Evolutionary conservation across 495 filamentous ascomycete species (phyloP).

Genomic region (Aspergillus sclerotioniger): DNA sequence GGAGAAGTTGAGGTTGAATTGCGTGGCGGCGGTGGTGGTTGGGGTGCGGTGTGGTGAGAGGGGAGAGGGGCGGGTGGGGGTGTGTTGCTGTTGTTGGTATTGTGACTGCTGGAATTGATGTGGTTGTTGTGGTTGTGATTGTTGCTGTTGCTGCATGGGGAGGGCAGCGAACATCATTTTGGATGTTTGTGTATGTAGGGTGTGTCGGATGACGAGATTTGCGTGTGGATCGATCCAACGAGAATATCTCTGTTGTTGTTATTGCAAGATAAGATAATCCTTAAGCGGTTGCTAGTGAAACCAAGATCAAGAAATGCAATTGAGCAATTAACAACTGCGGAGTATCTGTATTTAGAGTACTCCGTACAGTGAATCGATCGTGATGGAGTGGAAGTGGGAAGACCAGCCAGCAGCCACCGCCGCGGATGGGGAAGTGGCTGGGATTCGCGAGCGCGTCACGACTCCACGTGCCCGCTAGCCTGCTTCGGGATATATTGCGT

Average conservation of each 20-base stretch:
- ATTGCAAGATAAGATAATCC: no score
- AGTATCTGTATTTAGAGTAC: not conserved
- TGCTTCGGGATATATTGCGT: slow-evolving; percentile 19
- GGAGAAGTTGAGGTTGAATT: slow-evolving; percentile 13
- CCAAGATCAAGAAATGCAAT: not conserved
- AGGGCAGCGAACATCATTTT: slow-evolving; percentile 31
- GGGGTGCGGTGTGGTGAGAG: slow-evolving; percentile 36
- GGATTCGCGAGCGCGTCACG: slow-evolving; percentile 17
- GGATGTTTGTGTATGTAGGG: not conserved
- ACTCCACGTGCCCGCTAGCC: slow-evolving; percentile 17
- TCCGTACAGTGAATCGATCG: not conserved
- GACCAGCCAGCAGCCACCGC: slow-evolving; percentile 4
- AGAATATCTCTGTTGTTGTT: not conserved
- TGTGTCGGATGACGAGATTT: not conserved
- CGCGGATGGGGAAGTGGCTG: not conserved
- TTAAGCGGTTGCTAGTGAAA: no score
- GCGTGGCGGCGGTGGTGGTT: slow-evolving; percentile 5
- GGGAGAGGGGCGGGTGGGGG: slow-evolving; percentile 53
- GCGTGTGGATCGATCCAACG: not conserved
- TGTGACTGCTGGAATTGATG: not conserved
- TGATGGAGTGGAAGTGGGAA: not conserved
- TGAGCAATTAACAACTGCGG: not conserved
- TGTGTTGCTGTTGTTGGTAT: not conserved
- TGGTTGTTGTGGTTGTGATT: not conserved
- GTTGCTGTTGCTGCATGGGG: slow-evolving; percentile 28